Base-by-base conservation (phyloP, 805 yeast species). In the Spathaspora sp. region DNA sequence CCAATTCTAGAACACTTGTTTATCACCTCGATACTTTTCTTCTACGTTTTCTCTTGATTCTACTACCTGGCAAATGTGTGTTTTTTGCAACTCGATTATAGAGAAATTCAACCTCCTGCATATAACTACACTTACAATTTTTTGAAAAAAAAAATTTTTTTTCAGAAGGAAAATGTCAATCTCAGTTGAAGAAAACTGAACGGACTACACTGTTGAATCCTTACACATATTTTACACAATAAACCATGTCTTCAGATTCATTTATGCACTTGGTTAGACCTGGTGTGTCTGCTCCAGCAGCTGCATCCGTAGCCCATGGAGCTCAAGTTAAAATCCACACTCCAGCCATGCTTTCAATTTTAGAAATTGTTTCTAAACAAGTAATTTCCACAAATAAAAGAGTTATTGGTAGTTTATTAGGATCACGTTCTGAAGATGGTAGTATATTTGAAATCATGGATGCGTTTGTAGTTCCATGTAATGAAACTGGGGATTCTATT, bases 361-460 rank as follows among this genome's bases (percentile, higher is more conserved):
- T 90, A 55, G 94, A 89, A 65, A 84, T 88, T 55, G 87, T 69
- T 69, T 81, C 82, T 72, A 67, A 75, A 74, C 65, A 80, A 60
- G 66, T 65, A 39, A 66, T 72, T 51, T 63, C 67, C 43, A 55
- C 58, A 44, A 64, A 79, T 56, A 72, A 75, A 57, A 79, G 94
- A 66, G 81, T 86, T 54, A 84, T 90, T 59, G 97, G 97, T 55
- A 87, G 96, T 12, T 77, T 90, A 53, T 74, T 90, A 46, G 97
- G 97, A 32, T 70, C 79, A 46, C 80, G 96, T 66, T 85, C 92
- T 23, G 96, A 89, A 55, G 96, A 89, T 65, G 96, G 96, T 12
- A 72, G 81, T 16, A 86, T 80, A 60, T 77, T 87, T 44, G 93
- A 85, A 60, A 74, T 90, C 60, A 80, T 82, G 64, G 87, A 83